These are phyloP conservation scores for Actinomortierella ambigua DNA, from an alignment of 371 early-diverging fungal species.

Conservation along the genomic window DNA sequence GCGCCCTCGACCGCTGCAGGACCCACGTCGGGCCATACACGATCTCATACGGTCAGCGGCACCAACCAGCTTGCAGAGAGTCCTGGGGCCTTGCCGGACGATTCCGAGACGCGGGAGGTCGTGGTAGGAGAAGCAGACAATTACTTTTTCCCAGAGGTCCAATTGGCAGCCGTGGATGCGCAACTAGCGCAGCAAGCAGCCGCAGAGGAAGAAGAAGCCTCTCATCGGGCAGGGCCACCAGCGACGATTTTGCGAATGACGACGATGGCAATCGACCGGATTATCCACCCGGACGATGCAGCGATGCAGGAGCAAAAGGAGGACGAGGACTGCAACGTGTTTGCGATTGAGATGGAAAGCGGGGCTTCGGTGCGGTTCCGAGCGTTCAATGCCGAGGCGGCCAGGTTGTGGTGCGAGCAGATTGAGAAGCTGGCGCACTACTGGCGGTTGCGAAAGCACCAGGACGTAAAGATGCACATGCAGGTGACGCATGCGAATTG, in stretches of 20 bases:
- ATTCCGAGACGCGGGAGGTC: background rate
- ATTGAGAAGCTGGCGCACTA: conserved; percentile 53
- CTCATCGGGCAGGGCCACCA: too few relatives aligned
- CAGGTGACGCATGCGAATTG: conserved; percentile 25
- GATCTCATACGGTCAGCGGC: conserved; percentile 2
- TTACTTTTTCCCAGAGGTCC: conserved; percentile 27
- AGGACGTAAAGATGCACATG: conserved; percentile 50
- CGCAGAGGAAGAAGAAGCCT: too few relatives aligned
- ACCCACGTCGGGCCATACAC: background rate
- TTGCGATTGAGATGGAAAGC: conserved; percentile 41
- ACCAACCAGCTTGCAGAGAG: background rate
- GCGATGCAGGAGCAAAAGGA: background rate
- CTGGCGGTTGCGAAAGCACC: conserved; percentile 56
- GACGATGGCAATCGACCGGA: conserved; percentile 16
- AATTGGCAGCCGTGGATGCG: background rate
- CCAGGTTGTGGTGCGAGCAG: conserved; percentile 57
- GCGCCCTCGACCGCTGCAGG: background rate
- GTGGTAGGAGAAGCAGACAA: conserved; percentile 23
- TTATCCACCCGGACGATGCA: conserved; percentile 24
- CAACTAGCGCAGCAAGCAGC: too few relatives aligned
- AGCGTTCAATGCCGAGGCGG: conserved; percentile 52
- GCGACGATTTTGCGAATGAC: background rate
- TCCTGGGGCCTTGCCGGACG: too few relatives aligned
- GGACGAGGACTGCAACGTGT: conserved; percentile 27
- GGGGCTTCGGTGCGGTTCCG: conserved; percentile 23